Evolutionary conservation across 805 yeast species (phyloP).

Genomic region (Clavispora vitiphila): DNA sequence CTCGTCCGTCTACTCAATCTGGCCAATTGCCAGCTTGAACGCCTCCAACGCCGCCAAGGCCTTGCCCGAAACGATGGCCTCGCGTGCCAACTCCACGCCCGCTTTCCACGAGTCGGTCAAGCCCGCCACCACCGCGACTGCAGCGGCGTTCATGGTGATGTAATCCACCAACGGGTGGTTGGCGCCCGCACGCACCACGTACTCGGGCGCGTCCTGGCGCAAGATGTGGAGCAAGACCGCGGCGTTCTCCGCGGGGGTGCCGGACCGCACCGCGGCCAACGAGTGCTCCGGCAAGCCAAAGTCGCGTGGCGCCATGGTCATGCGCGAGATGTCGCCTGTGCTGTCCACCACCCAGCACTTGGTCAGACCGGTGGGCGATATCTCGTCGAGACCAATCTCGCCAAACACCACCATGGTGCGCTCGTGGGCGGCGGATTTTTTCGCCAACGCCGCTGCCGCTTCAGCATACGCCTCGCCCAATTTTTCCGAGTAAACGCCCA

Average conservation of each 20-base stretch:
- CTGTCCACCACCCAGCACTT: constrained; percentile 67
- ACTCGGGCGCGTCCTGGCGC: constrained; percentile 42
- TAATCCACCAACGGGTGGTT: constrained; percentile 74
- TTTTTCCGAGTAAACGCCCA: constrained; percentile 81
- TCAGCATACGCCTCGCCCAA: constrained; percentile 83
- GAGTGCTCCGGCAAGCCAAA: constrained; percentile 77
- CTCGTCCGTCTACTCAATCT: not conserved
- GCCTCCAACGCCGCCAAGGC: constrained; percentile 57
- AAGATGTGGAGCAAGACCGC: constrained; percentile 40
- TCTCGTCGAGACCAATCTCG: constrained; percentile 85
- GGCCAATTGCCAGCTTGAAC: constrained; percentile 34
- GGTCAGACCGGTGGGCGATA: constrained; percentile 82
- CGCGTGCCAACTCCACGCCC: constrained; percentile 72
- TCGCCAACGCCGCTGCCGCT: constrained; percentile 65
- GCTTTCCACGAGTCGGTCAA: constrained; percentile 61
- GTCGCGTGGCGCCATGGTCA: constrained; percentile 61
- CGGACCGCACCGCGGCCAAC: constrained; percentile 64
- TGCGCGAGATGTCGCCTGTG: constrained; percentile 38
- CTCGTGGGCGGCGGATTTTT: constrained; percentile 38
- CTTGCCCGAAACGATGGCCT: constrained; percentile 60
- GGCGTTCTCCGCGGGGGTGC: constrained; percentile 88
- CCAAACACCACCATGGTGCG: constrained; percentile 91
- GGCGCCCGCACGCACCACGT: constrained; percentile 35
- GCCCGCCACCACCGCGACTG: constrained; percentile 77
- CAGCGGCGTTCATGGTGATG: constrained; percentile 85